Conservation (phyloP, 2,329 filamentous ascomycete species). For the Proliferodiscus dingleyae region DNA sequence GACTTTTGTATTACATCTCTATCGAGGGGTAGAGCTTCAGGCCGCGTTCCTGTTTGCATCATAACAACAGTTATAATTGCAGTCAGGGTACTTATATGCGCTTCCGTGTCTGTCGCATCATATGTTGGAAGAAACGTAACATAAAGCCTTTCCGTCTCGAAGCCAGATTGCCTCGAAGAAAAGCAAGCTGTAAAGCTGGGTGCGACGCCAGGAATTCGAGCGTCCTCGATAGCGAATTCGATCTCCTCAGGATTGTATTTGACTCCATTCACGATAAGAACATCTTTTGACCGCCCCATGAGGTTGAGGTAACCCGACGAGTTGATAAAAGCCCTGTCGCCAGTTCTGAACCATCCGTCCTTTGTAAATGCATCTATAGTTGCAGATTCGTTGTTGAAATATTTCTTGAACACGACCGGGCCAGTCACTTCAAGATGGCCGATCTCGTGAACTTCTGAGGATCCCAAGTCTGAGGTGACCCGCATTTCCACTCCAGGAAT, state of each 20-base stretch:
- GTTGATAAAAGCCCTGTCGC: constrained; percentile 36
- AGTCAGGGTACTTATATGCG: constrained; percentile 21
- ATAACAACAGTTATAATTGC: constrained; percentile 22
- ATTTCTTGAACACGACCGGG: constrained; percentile 54
- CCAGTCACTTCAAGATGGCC: constrained; percentile 25
- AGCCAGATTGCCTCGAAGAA: constrained; percentile 25
- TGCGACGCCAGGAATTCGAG: constrained; percentile 22
- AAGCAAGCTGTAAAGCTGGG: constrained; percentile 38
- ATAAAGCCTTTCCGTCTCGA: constrained; percentile 36
- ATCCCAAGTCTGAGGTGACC: constrained; percentile 22
- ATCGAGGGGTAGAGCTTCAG: constrained; percentile 29
- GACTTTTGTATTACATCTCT: constrained; percentile 29
- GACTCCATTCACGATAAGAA: constrained; percentile 43
- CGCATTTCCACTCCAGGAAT: constrained; percentile 38
- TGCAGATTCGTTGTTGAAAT: constrained; percentile 40
- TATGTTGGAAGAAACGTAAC: constrained; percentile 36
- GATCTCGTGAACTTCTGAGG: constrained; percentile 30
- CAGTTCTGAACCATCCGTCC: constrained; percentile 41
- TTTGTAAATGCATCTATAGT: constrained; percentile 52
- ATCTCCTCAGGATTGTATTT: constrained; percentile 38
- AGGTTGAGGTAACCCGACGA: constrained; percentile 33
- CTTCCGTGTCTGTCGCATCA: constrained; percentile 20
- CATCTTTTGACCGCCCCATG: constrained; percentile 37
- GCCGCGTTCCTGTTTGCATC: constrained; percentile 19
- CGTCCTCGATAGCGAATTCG: constrained; percentile 36